Evolutionary conservation across 768 basidiomycete species (phyloP).

Genomic region (Mycena vulgaris): DNA sequence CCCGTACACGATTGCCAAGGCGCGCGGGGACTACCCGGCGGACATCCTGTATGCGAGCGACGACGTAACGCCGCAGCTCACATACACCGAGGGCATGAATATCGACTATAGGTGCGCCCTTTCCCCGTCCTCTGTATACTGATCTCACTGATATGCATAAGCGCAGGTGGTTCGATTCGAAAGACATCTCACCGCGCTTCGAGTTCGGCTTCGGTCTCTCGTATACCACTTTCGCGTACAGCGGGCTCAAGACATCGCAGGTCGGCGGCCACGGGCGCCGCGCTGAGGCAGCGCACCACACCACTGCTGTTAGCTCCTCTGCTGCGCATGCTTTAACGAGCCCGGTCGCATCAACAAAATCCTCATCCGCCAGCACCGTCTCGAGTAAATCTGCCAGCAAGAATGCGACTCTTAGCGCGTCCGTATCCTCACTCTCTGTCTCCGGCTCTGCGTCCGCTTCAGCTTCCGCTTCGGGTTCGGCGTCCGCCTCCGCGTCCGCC

Average conservation of each 20-base stretch:
- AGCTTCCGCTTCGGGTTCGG: background rate
- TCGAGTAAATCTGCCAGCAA: too few species aligned
- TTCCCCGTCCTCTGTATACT: too few species aligned
- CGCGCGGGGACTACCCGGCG: conserved; percentile 62
- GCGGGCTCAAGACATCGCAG: conserved; percentile 42
- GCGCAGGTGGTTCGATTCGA: conserved; percentile 50
- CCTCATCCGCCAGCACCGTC: too few species aligned
- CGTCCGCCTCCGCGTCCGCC: conserved; percentile 15
- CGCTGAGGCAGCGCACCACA: background rate
- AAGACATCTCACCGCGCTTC: conserved; percentile 39
- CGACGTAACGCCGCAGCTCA: conserved; percentile 26
- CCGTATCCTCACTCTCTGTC: background rate
- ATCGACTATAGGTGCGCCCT: conserved; percentile 52
- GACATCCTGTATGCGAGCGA: conserved; percentile 28
- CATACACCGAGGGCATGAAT: conserved; percentile 29
- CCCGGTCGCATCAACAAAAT: background rate
- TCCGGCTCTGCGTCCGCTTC: background rate
- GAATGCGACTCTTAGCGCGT: background rate
- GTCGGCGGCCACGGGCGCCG: background rate
- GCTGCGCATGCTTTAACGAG: background rate
- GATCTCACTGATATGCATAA: background rate
- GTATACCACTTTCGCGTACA: conserved; percentile 57
- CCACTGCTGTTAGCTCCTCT: background rate
- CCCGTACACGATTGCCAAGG: conserved; percentile 73
- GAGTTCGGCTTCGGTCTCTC: conserved; percentile 51